Evolutionary conservation across 768 basidiomycete species (phyloP), one percentile per base, ranked within the genome.

Genomic region (Lactifluus pinguis): DNA sequence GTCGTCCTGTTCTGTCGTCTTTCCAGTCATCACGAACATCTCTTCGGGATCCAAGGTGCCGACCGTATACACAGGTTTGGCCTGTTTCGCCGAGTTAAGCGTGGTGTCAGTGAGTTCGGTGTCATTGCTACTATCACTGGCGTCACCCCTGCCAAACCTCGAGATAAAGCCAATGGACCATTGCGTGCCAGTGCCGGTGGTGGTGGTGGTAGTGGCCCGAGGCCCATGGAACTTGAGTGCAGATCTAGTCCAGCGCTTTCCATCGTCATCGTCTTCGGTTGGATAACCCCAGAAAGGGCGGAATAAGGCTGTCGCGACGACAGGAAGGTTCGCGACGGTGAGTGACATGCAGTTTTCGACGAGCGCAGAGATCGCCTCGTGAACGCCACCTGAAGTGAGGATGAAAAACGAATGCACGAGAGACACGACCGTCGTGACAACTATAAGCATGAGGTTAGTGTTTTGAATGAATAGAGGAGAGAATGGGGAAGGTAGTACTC

Each of bases 401-500:
- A 72, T 72, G 55, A 65, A 63, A 17, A 62, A 60, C 0, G 67
- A 68, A 49, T 71, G 72, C 6, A 69, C 71, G 34, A 72, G 66
- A 47, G 72, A 72, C 17, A 70, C 69, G 17, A 70, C 61, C 34
- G 68, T 70, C 2, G 68, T 69, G 11, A 68, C 65, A 30, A 68
- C 66, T 67, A 36, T 44, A 44, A 44, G 19, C 30, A 32, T 17
- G 44, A 17, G 34, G 34, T 53, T 17, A 29, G 45, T 30, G 29
- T 6, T 30, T 30, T 1, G 42, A 45, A 32, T 8, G 7, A 10
- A 17, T 11, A 45, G 19, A 8, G 13, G 19, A 41, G n/a, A 25
- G 2, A 7, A 3, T 7, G 2, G 30, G 45, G 21, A 50, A 50
- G 51, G 77, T 69, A 58, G 77, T 69, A 58, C 81, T 75, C 51